Evolutionary conservation across 768 basidiomycete genomes (phyloP).

Genomic region (Agrocybe praecox): DNA sequence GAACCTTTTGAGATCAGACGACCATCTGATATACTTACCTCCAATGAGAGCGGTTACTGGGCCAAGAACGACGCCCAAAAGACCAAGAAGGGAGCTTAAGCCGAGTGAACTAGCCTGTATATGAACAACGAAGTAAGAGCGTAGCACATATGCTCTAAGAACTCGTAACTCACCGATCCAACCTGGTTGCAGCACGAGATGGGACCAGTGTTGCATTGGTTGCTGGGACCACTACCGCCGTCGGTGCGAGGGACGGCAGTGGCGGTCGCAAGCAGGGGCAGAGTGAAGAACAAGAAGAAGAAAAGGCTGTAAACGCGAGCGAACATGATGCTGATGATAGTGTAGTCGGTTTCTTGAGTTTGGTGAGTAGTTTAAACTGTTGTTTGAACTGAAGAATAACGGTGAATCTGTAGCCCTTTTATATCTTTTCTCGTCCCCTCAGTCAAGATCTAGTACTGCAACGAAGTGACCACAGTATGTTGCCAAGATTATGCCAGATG

Average conservation of each 20-base stretch:
- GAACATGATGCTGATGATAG: conserved; percentile 17
- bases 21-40: conserved; percentile 6
- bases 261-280: conserved; percentile 20
- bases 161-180: conserved; percentile 11
- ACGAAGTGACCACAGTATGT: not conserved
- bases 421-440: not conserved
- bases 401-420: not conserved
- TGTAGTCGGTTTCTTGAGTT: not conserved
- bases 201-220: conserved; percentile 21
- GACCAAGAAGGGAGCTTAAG: conserved; percentile 3
- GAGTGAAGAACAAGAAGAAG: conserved; percentile 12
- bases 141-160: not conserved
- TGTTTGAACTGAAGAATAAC: not conserved
- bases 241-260: conserved; percentile 16
- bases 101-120: not conserved
- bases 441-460: not conserved
- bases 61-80: conserved; percentile 12
- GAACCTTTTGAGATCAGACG: not conserved
- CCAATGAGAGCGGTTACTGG: conserved; percentile 18
- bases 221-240: not conserved
- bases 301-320: conserved; percentile 18
- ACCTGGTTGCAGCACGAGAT: conserved; percentile 23
- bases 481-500: not conserved
- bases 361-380: not conserved
- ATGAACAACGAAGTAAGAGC: no score